Percentiles rank a stretch among this genome's conserved stretches.
These are phyloP conservation scores for Sugiyamaella floridensis DNA, from an alignment of 805 yeast species.

Conservation along the genomic window DNA sequence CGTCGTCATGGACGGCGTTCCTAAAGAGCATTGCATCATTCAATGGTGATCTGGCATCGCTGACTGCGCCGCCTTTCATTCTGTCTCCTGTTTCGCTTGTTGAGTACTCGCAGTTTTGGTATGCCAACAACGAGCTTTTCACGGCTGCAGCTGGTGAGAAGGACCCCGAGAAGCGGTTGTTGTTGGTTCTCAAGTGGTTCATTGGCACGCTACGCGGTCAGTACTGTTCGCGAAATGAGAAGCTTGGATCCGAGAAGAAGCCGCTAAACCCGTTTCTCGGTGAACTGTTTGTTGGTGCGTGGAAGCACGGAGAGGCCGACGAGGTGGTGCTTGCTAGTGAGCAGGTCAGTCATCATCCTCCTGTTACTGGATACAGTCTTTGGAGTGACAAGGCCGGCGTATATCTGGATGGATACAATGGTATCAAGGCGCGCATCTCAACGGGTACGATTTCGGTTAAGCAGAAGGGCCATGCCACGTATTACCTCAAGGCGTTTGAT, in stretches of 20 bases:
- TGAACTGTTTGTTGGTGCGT: constrained; percentile 85
- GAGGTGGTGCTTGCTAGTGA: constrained; percentile 78
- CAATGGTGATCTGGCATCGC: constrained; percentile 85
- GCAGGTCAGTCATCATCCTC: constrained; percentile 97
- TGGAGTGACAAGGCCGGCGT: constrained; percentile 65
- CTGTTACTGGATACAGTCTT: constrained; percentile 87
- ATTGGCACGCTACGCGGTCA: constrained; percentile 87
- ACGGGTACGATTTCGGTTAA: constrained; percentile 73
- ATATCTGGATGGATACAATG: constrained; percentile 79
- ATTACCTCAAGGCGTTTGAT: constrained; percentile 43
- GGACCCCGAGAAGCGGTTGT: constrained; percentile 51
- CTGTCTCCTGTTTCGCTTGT: constrained; percentile 80
- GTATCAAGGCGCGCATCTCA: constrained; percentile 76
- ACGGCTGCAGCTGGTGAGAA: constrained; percentile 52
- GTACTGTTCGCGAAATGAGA: constrained; percentile 86
- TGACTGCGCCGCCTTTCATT: constrained; percentile 97
- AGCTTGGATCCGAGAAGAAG: constrained; percentile 92
- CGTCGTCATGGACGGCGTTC: constrained; percentile 77
- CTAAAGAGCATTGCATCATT: constrained; percentile 85
- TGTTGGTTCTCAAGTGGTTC: constrained; percentile 87
- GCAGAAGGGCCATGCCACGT: constrained; percentile 86
- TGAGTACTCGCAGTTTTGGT: constrained; percentile 95
- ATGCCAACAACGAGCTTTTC: constrained; percentile 80
- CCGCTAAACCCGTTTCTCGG: constrained; percentile 96
- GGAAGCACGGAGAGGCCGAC: constrained; percentile 70